phyloP scores from a whole-genome alignment of 2,329 filamentous ascomycete species.

The Venturia nashicola region DNA sequence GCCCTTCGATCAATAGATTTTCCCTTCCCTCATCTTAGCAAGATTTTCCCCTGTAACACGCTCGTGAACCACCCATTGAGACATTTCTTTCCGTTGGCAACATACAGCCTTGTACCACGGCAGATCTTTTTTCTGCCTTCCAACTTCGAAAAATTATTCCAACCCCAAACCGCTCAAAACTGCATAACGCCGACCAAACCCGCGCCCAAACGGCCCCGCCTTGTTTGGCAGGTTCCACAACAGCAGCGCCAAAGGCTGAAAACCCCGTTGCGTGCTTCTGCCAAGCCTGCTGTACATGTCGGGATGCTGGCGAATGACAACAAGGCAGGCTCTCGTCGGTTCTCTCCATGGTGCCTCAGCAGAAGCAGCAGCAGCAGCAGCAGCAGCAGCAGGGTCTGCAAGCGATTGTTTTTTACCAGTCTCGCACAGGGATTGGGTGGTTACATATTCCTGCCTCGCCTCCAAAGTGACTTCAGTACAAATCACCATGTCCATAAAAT shows the following conservation, averaged over 20 bases:
- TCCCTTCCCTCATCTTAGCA: background rate
- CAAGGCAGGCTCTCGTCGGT: background rate
- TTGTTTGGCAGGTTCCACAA: slow-evolving; percentile 1
- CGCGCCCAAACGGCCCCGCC: background rate
- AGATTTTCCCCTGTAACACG: background rate
- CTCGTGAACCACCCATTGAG: background rate
- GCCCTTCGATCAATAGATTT: background rate
- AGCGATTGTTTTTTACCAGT: too few relatives aligned
- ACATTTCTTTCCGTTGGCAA: background rate
- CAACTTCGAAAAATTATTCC: background rate
- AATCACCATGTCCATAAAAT: too few relatives aligned
- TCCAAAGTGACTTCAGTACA: too few relatives aligned
- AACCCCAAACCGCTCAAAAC: background rate
- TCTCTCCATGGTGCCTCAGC: background rate
- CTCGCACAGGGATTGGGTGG: too few relatives aligned
- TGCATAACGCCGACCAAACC: background rate
- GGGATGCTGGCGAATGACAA: background rate
- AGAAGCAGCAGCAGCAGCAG: too few relatives aligned
- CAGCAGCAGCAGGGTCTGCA: background rate
- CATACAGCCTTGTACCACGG: background rate
- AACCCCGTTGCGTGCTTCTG: background rate
- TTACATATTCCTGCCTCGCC: too few relatives aligned
- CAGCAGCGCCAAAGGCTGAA: background rate
- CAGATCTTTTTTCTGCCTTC: background rate
- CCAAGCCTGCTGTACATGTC: background rate